A percentile compares a stretch with the other conserved stretches of the same genome.
Conservation (phyloP, 257 asterid species). For the Linderniella brevidens region DNA sequence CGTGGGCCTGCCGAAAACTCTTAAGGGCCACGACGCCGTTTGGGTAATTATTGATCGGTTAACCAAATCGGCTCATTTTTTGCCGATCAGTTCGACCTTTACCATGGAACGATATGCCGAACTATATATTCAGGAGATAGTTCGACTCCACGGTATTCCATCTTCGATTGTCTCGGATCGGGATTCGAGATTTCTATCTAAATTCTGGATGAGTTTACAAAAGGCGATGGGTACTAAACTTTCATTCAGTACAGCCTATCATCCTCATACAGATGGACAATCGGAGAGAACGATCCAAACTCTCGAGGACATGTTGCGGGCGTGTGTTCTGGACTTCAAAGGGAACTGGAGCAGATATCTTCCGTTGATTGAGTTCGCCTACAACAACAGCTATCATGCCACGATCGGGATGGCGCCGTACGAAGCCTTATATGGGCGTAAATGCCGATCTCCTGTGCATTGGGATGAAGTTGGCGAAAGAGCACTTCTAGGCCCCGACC, state of each 20-base stretch:
- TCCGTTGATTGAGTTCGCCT: background rate
- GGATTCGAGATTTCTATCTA: background rate
- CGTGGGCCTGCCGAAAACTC: background rate
- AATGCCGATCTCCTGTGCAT: background rate
- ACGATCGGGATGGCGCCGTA: constrained; percentile 1
- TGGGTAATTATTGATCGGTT: background rate
- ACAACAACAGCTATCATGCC: constrained; percentile 1
- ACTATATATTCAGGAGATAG: background rate
- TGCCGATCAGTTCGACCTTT: background rate
- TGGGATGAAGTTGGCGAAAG: constrained; percentile 1
- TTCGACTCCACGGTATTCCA: background rate
- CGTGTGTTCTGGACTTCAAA: constrained; percentile 1
- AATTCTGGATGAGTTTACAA: background rate
- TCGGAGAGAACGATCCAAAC: constrained; percentile 1
- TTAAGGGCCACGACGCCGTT: background rate
- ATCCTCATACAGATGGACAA: background rate
- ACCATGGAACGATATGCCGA: background rate
- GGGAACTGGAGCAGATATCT: background rate
- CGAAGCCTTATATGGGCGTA: constrained; percentile 4
- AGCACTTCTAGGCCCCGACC: background rate
- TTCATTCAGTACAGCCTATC: background rate
- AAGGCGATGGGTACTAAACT: background rate
- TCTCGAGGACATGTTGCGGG: background rate
- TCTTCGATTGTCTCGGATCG: background rate
- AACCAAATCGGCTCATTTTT: constrained; percentile 1